Evolutionary conservation across 805 yeast genomes (phyloP).

Genomic region (Ogataea nakhonphanomensis): DNA sequence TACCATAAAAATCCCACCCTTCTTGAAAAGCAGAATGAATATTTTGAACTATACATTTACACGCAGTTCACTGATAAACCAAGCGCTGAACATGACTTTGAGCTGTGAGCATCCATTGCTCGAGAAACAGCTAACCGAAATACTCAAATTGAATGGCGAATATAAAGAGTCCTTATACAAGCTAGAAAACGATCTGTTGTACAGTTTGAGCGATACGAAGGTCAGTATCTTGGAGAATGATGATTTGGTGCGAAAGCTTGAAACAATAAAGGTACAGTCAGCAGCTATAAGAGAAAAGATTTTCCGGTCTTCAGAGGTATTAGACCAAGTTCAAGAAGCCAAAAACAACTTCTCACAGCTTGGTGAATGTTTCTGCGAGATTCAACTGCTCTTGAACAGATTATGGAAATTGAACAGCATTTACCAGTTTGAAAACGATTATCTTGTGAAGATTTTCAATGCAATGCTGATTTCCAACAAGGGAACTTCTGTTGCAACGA

Average conservation of each 20-base stretch:
- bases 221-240: constrained; percentile 70
- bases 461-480: constrained; percentile 19
- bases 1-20: constrained; percentile 43
- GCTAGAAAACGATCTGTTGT: constrained; percentile 59
- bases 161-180: constrained; percentile 50
- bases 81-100: constrained; percentile 57
- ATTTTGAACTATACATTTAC: constrained; percentile 74
- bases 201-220: constrained; percentile 51
- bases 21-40: constrained; percentile 59
- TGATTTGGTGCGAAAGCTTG: constrained; percentile 55
- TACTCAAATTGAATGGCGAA: constrained; percentile 55
- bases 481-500: constrained; percentile 26
- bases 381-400: constrained; percentile 46
- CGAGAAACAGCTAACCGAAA: constrained; percentile 51
- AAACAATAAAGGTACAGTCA: constrained; percentile 62
- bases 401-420: constrained; percentile 43
- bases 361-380: constrained; percentile 50
- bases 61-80: constrained; percentile 57
- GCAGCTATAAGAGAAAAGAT: constrained; percentile 49
- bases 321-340: constrained; percentile 49
- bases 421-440: constrained; percentile 57
- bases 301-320: constrained; percentile 49
- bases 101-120: constrained; percentile 60
- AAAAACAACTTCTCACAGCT: constrained; percentile 48
- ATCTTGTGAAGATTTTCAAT: constrained; percentile 36